Percentiles rank a stretch among this genome's conserved stretches.
Evolutionary conservation across 2,329 filamentous ascomycete species (phyloP).

Genomic region (Graphilbum sp.): DNA sequence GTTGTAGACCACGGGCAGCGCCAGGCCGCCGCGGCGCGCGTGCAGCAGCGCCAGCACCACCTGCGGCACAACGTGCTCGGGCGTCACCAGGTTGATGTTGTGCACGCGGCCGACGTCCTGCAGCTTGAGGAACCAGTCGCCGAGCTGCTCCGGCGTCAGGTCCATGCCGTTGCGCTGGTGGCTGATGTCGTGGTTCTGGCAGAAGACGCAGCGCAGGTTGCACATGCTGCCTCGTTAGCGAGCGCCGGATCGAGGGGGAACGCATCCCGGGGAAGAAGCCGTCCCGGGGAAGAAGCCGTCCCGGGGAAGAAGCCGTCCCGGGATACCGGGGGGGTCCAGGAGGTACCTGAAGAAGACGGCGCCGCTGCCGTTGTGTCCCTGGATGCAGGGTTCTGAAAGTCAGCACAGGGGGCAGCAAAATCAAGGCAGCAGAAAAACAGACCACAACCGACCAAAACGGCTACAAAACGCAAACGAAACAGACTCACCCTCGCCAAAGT

Average conservation of each 20-base stretch:
- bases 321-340: background rate
- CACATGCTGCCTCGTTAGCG: constrained; percentile 24
- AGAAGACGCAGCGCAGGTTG: constrained; percentile 58
- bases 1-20: constrained; percentile 68
- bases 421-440: background rate
- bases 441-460: too few relatives aligned
- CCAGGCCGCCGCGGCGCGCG: constrained; percentile 52
- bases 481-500: constrained; percentile 57
- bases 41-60: constrained; percentile 62
- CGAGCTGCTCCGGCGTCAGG: constrained; percentile 61
- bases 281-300: too few relatives aligned
- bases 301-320: too few relatives aligned
- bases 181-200: constrained; percentile 71
- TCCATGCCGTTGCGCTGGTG: constrained; percentile 71
- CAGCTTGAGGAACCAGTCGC: constrained; percentile 65
- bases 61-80: constrained; percentile 75
- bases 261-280: too few relatives aligned
- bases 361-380: constrained; percentile 66
- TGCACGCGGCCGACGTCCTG: constrained; percentile 68
- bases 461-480: too few relatives aligned
- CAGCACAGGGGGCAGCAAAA: background rate
- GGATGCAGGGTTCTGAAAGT: constrained; percentile 55
- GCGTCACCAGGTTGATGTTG: constrained; percentile 79
- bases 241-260: too few relatives aligned
- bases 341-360: constrained; percentile 63